Evolutionary conservation across 352 stramenopile genomes (phyloP), one percentile per base, ranked within the genome.

Genomic region (Globisporangium cylindrosporum): DNA sequence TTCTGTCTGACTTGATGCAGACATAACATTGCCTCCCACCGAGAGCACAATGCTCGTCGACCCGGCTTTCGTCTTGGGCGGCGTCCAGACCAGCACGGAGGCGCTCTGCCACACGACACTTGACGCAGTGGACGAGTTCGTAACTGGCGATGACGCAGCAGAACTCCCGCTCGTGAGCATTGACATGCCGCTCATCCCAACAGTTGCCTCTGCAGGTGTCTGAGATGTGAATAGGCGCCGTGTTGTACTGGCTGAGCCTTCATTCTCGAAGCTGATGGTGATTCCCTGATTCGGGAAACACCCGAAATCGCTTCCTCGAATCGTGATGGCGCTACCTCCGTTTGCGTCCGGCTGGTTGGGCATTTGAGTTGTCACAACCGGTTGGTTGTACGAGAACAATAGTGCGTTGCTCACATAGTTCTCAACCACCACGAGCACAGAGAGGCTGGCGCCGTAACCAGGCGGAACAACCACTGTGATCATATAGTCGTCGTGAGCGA

Each of bases 341-440:
- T 90, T 90, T 38, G 82, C 82, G 55, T 90, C 82, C 0, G 76
- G 75, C 59, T 88, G 80, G 56, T 90, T 90, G 6, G 82, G 82
- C 77, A 90, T 88, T 49, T 90, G 81, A 3, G 79, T 70, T 22
- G 64, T 68, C 51, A 90, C 71, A 4, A 90, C 66, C 4, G 81
- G 81, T 48, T 88, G 78, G 53, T 90, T 90, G 71, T 88, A 90
- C 27, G 79, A 78, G 12, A 84, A 88, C 7, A 25, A 24, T 1
- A 90, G 66, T 7, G 77, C 55, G n/a, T 90, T 88, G 59, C 81
- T 90, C 0, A 72, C 59, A 56, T 81, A 72, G 38, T 77, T 68
- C 22, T 87, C 79, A 24, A 90, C 70, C n/a, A 90, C 69, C 25
- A 90, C 79, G 25, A 67, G 73, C 0, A 88, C 62, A 3, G 74